Evolutionary conservation across 768 basidiomycete genomes (phyloP).

Genomic region (Sporobolomyces pararoseus): DNA sequence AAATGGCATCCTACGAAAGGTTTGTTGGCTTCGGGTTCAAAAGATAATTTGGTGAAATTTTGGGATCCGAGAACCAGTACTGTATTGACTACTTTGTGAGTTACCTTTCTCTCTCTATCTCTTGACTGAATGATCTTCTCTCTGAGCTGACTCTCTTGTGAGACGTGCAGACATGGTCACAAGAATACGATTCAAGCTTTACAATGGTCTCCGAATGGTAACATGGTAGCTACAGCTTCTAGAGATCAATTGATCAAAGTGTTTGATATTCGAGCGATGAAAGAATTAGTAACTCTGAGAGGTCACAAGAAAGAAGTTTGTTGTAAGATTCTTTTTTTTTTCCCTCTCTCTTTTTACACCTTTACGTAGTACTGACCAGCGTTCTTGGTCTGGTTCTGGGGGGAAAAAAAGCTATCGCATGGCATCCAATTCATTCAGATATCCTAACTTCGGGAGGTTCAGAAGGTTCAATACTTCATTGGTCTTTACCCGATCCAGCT

Average conservation of each 20-base stretch:
- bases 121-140: no score
- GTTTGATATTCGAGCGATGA: conserved; percentile 97
- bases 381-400: no score
- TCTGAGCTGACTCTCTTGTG: background rate
- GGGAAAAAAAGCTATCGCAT: conserved; percentile 86
- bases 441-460: conserved; percentile 89
- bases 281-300: conserved; percentile 82
- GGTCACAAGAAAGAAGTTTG: conserved; percentile 99
- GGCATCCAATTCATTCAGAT: conserved; percentile 87
- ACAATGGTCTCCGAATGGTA: conserved; percentile 90
- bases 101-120: no score
- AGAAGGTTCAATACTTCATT: conserved; percentile 89
- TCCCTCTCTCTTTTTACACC: background rate
- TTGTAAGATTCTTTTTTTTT: conserved; percentile 58
- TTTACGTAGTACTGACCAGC: background rate
- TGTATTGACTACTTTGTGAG: conserved; percentile 81
- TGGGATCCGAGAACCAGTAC: conserved; percentile 97
- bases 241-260: conserved; percentile 91
- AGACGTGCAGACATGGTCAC: conserved; percentile 71
- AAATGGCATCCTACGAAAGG: conserved; percentile 99
- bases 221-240: conserved; percentile 88
- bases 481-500: conserved; percentile 62
- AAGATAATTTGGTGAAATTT: conserved; percentile 98
- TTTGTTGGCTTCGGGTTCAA: conserved; percentile 86
- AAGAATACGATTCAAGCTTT: conserved; percentile 94